phyloP scores from a whole-genome alignment of 495 filamentous ascomycete genomes.

The Neurospora sublineolata region DNA sequence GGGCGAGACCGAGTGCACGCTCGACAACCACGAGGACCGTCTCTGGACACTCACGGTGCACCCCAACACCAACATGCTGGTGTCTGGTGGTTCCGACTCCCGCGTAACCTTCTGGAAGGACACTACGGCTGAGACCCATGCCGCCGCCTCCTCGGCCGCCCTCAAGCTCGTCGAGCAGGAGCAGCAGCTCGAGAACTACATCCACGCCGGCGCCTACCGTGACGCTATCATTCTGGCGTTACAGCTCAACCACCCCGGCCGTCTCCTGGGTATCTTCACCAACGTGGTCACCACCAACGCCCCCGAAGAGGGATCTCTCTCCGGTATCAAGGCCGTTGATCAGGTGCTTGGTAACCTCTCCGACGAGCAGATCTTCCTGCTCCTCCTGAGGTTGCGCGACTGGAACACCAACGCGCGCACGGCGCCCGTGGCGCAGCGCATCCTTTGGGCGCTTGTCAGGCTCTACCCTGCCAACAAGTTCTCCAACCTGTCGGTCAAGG shows the following conservation, averaged over 20 bases:
- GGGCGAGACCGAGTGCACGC: conserved; percentile 74
- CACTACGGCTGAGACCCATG: conserved; percentile 70
- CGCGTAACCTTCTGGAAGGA: conserved; percentile 93
- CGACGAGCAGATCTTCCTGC: conserved; percentile 67
- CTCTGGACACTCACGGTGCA: conserved; percentile 80
- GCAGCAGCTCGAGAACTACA: conserved; percentile 84
- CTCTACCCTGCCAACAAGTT: conserved; percentile 65
- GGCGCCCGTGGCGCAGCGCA: conserved; percentile 71
- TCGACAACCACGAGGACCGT: conserved; percentile 92
- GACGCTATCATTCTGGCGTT: conserved; percentile 87
- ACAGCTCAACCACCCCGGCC: conserved; percentile 81
- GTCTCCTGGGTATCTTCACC: conserved; percentile 73
- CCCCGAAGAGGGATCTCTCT: conserved; percentile 51
- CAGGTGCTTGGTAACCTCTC: conserved; percentile 67
- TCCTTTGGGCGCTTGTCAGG: conserved; percentile 68
- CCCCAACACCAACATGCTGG: conserved; percentile 54
- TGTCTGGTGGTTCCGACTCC: conserved; percentile 82
- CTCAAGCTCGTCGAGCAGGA: conserved; percentile 81
- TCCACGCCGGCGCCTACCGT: conserved; percentile 72
- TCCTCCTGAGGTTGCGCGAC: conserved; percentile 72
- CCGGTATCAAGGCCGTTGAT: conserved; percentile 70
- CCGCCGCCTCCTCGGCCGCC: conserved; percentile 53
- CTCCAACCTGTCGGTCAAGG: conserved; percentile 43
- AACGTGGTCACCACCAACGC: conserved; percentile 55
- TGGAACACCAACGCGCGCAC: conserved; percentile 95